phyloP scores from a whole-genome alignment of 768 basidiomycete genomes.

The Suillus brevipes region DNA sequence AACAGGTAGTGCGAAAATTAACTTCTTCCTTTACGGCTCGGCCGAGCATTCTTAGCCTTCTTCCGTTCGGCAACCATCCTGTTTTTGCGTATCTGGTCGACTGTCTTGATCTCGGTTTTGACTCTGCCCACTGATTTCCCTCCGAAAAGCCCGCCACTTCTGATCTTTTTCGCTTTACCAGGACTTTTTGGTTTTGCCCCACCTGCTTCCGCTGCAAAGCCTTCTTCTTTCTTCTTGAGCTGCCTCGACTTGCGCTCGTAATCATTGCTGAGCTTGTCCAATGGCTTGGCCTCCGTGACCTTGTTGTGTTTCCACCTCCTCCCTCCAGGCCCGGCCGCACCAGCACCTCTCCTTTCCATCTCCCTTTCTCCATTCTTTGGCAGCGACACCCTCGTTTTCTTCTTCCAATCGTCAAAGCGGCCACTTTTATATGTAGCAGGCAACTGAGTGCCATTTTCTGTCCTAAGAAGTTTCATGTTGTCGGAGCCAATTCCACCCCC shows the following conservation, averaged over 20 bases:
- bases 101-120: conserved; percentile 83
- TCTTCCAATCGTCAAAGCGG: conserved; percentile 94
- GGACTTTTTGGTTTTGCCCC: conserved; percentile 23
- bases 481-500: conserved; percentile 86
- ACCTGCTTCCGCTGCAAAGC: conserved; percentile 25
- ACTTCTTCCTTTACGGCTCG: conserved; percentile 40
- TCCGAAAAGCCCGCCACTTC: conserved; percentile 44
- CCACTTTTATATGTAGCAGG: conserved; percentile 93
- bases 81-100: conserved; percentile 82
- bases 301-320: conserved; percentile 76
- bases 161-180: conserved; percentile 38
- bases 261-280: conserved; percentile 70
- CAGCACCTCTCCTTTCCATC: conserved; percentile 36
- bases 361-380: conserved; percentile 87
- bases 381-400: conserved; percentile 67
- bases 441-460: conserved; percentile 87
- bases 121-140: conserved; percentile 64
- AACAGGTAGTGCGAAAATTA: conserved; percentile 14
- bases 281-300: conserved; percentile 62
- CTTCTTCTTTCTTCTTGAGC: conserved; percentile 54
- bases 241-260: conserved; percentile 76
- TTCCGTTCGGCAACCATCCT: conserved; percentile 65
- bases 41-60: conserved; percentile 81
- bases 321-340: conserved; percentile 39
- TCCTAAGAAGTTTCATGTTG: conserved; percentile 90